Evolutionary conservation across 2,329 filamentous ascomycete species (phyloP).

Genomic region (Fusarium anthophilum): DNA sequence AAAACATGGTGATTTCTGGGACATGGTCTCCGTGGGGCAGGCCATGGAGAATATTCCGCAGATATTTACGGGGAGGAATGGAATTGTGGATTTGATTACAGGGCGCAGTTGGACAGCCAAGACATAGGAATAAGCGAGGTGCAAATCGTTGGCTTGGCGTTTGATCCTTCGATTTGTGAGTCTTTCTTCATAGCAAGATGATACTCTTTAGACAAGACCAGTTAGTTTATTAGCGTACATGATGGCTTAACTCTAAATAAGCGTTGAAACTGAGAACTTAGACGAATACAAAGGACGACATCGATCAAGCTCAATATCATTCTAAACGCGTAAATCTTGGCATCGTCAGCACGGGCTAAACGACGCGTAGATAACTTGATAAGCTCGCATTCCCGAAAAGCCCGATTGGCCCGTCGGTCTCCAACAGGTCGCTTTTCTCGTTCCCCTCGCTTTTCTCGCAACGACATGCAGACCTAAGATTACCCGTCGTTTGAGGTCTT

Average conservation of each 20-base stretch:
- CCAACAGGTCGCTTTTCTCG: not conserved
- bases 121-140: slow-evolving; percentile 12
- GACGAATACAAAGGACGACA: fast-evolving
- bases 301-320: not conserved
- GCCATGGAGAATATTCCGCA: not conserved
- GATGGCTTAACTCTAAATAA: no score
- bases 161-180: not conserved
- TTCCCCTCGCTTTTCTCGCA: not conserved
- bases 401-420: not conserved
- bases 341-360: not conserved
- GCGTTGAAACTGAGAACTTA: fast-evolving
- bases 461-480: not conserved
- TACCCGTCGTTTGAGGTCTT: not conserved
- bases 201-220: fast-evolving
- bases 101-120: slow-evolving; percentile 22
- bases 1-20: not conserved
- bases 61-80: not conserved
- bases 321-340: not conserved
- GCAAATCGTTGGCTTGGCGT: slow-evolving; percentile 16
- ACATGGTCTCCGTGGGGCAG: not conserved
- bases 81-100: not conserved
- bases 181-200: not conserved
- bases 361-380: not conserved
- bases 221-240: fast-evolving
- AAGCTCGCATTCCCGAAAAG: not conserved